These are phyloP conservation scores for Vaccinium myrtillus DNA, from an alignment of 148 eudicot species.

Conservation along the genomic window DNA sequence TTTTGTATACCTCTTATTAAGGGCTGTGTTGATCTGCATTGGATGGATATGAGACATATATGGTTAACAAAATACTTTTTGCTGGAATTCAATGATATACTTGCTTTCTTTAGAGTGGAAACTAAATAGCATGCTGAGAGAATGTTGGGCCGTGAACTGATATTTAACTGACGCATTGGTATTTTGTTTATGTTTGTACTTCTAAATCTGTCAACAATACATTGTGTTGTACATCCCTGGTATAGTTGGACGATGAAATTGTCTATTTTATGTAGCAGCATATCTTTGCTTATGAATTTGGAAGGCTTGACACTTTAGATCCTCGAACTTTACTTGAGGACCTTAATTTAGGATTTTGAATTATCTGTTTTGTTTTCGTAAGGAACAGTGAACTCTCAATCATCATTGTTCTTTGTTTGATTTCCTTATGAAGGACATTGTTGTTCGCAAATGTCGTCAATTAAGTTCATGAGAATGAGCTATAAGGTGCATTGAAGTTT, in stretches of 20 bases:
- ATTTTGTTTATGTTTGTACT: neutral
- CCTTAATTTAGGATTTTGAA: neutral
- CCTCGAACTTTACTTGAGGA: neutral
- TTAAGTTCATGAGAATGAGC: neutral
- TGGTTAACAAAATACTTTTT: neutral
- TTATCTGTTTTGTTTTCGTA: neutral
- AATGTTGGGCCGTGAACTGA: neutral
- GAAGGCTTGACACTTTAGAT: neutral
- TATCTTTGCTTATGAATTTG: neutral
- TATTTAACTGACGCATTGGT: neutral
- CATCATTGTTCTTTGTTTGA: neutral
- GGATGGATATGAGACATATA: neutral
- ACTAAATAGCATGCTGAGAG: neutral
- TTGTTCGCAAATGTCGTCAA: neutral
- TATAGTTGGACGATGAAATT: neutral
- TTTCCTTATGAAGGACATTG: neutral
- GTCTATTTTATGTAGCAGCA: neutral
- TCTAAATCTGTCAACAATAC: neutral
- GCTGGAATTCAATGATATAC: neutral
- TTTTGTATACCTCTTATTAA: neutral
- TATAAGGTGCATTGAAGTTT: neutral
- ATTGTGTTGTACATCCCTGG: neutral
- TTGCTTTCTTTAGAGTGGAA: neutral
- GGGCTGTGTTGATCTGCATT: conserved; percentile 15
- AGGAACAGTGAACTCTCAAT: neutral